Percentiles rank a stretch among this genome's conserved stretches.
Conservation (phyloP, 1,139 yeast species). For the Eremothecium coryli region DNA sequence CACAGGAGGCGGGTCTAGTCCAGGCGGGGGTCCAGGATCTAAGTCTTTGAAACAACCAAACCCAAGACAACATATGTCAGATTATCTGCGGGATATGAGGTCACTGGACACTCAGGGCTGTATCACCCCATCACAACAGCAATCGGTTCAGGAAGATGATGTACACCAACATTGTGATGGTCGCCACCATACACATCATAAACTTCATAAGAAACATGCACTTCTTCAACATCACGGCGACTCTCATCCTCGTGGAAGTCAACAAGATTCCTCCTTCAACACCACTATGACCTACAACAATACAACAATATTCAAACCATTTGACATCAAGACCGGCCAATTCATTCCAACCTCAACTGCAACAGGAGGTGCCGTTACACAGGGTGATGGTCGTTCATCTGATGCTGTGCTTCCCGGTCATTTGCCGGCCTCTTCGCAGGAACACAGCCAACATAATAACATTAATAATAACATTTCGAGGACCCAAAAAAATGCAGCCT, state of each 20-base stretch:
- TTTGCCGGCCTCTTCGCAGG: constrained; percentile 4
- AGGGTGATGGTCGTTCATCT: neutral
- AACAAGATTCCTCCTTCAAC: constrained; percentile 8
- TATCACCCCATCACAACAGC: constrained; percentile 11
- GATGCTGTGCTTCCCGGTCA: constrained; percentile 1
- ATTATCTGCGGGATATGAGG: constrained; percentile 10
- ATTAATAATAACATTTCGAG: neutral
- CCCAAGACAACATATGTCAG: constrained; percentile 5
- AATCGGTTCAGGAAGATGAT: constrained; percentile 3
- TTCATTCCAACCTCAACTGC: constrained; percentile 13
- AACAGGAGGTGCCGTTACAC: constrained; percentile 4
- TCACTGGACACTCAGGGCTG: constrained; percentile 9
- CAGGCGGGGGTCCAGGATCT: constrained; percentile 3
- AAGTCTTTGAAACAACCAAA: constrained; percentile 3
- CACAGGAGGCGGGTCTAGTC: constrained; percentile 1
- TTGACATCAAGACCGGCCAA: constrained; percentile 27
- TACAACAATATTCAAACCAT: constrained; percentile 23
- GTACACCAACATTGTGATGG: constrained; percentile 3
- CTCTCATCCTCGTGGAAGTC: constrained; percentile 6
- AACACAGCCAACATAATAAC: too few relatives aligned
- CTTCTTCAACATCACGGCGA: neutral
- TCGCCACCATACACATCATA: too few relatives aligned
- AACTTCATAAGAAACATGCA: neutral
- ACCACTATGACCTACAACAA: constrained; percentile 8
- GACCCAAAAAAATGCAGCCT: constrained; percentile 3